Evolutionary conservation across 768 basidiomycete species (phyloP).

Genomic region (Phanerochaete sordida): DNA sequence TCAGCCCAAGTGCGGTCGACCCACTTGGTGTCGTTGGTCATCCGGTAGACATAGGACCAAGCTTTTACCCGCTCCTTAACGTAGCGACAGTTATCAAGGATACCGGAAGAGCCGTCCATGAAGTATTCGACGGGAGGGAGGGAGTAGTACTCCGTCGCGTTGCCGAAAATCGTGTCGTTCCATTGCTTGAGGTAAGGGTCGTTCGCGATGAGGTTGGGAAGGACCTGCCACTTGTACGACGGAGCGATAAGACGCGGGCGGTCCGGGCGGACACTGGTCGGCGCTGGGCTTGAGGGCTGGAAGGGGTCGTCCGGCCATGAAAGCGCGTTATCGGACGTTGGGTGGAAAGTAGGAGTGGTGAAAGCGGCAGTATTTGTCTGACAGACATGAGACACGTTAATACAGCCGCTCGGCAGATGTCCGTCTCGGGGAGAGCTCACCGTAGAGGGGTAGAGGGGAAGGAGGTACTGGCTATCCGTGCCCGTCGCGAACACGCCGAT

Average conservation of each 20-base stretch:
- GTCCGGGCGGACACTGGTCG: constrained; percentile 63
- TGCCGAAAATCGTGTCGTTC: constrained; percentile 89
- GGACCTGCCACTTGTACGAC: constrained; percentile 83
- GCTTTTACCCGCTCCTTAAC: constrained; percentile 92
- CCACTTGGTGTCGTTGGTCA: constrained; percentile 93
- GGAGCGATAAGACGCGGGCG: constrained; percentile 93
- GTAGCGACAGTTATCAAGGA: constrained; percentile 86
- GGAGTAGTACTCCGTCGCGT: constrained; percentile 73
- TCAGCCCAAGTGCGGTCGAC: constrained; percentile 83
- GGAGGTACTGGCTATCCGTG: constrained; percentile 74
- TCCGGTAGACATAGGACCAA: constrained; percentile 83
- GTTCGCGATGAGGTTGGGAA: constrained; percentile 69
- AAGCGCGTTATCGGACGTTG: constrained; percentile 45
- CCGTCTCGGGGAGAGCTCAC: constrained; percentile 44
- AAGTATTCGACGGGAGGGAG: constrained; percentile 65
- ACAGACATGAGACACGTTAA: not conserved
- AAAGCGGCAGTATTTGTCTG: constrained; percentile 77
- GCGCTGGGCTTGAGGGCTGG: constrained; percentile 56
- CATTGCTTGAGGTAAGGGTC: constrained; percentile 86
- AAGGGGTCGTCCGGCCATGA: constrained; percentile 84
- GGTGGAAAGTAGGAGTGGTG: constrained; percentile 65
- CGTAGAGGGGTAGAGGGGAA: constrained; percentile 86
- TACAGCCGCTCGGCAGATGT: not conserved
- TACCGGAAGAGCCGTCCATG: constrained; percentile 83
- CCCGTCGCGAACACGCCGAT: constrained; percentile 69